Conservation (phyloP, 805 yeast species). For the Starmerella riodocensis region DNA sequence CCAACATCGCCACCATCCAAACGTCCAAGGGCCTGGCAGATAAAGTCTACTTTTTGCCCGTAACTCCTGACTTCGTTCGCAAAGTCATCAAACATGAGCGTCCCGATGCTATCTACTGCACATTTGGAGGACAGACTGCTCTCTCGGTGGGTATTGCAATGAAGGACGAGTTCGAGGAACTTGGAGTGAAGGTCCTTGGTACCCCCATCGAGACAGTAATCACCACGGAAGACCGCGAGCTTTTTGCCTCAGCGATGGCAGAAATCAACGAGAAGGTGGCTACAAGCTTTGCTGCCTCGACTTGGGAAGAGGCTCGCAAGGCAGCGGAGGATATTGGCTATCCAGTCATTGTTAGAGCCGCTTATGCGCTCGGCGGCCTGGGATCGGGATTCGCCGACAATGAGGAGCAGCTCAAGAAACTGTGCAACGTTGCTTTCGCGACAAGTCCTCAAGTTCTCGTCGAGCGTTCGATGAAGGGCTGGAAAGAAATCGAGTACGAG, state of each 20-base stretch:
- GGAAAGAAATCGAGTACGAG: conserved; percentile 98
- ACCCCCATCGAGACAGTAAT: conserved; percentile 91
- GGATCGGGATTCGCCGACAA: conserved; percentile 96
- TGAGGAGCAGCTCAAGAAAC: conserved; percentile 63
- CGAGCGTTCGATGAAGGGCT: conserved; percentile 95
- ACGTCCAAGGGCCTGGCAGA: conserved; percentile 97
- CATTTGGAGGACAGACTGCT: conserved; percentile 99
- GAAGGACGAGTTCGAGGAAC: conserved; percentile 83
- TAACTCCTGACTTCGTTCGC: conserved; percentile 88
- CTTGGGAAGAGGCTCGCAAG: conserved; percentile 64
- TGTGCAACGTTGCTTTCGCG: conserved; percentile 87
- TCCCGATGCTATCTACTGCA: conserved; percentile 93
- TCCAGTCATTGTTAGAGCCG: conserved; percentile 96
- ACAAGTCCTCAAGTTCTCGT: conserved; percentile 91
- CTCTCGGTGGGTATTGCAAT: conserved; percentile 87
- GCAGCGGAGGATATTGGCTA: conserved; percentile 82
- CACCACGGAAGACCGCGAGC: conserved; percentile 96
- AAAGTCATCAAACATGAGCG: conserved; percentile 88
- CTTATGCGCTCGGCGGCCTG: conserved; percentile 92
- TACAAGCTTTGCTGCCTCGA: conserved; percentile 70
- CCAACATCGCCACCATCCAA: conserved; percentile 96
- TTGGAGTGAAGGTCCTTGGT: conserved; percentile 92
- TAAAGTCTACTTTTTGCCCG: conserved; percentile 96
- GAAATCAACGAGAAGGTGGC: conserved; percentile 95
- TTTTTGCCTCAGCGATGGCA: conserved; percentile 87